Base-by-base conservation (phyloP, 768 basidiomycete species). In the Trametes coccinea region DNA sequence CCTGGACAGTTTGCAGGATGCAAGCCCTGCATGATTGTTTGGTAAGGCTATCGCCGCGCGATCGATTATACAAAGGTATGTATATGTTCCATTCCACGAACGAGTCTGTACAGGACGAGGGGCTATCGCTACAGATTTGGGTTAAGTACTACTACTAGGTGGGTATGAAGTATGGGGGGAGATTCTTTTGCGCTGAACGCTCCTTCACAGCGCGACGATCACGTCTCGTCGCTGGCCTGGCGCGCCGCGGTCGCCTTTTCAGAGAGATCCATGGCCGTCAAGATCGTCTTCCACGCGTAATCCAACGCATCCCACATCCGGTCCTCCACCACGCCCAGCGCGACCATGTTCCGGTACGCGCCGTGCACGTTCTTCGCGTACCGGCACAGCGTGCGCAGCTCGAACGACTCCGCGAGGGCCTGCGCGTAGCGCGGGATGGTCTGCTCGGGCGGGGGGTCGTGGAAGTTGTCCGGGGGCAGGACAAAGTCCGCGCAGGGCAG, bases 241-340 rank as follows among this genome's bases (percentile, higher is more conserved):
- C 39, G n/a, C 50, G 14, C 34, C 43, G 22, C 44, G 17, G 44
- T 27, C 4, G 13, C n/a, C 37, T 27, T 27, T n/a, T 53, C 51
- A 3, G 30, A 60, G 39, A 65, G 22, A 13, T 61, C 67, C 47
- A 83, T 71, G 5, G 80, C 77, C 1, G 33, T 61, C 56, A 81
- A 53, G 17, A 80, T 69, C 2, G 72, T 67, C 30, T 74, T 76
- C 82, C 82, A 84, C 2, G 78, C 76, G n/a, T 75, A 67, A 30
- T 82, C 76, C 13, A 83, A 66, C 5, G 74, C 72, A 14, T 74
- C 73, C 76, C 80, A 82, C 27, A 83, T 71, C 4, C 63, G 62
- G 16, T 65, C 62, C 59, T 83, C 81, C 49, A 73, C 73, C 49
- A 84, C 76, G n/a, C 82, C 82, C 34, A 84, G 70, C 2, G 73